Base-by-base conservation (phyloP, 208 protist genomes). In the Leishmania mexicana region DNA sequence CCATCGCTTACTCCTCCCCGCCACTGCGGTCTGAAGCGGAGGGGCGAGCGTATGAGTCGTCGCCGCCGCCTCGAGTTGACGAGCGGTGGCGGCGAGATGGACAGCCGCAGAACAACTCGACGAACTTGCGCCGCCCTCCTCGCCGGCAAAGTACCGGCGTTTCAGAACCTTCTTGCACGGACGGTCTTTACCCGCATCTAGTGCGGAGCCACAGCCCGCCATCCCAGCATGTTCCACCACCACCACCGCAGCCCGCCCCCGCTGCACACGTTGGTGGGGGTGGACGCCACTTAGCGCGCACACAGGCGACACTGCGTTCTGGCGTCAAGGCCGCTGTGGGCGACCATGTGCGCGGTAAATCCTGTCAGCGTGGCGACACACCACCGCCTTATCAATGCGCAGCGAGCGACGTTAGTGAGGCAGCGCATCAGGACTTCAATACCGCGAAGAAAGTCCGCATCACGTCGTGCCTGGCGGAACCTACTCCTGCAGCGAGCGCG, bases 191-290 rank as follows among this genome's bases (percentile, higher is more conserved):
- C 28, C 67, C 76, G 2, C 75, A 76, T 10, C 58, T 81, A 3
- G 76, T 78, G 13, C 81, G 76, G 2, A 81, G 81, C 24, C 76
- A 42, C 40, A 80, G 76, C 49, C 75, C 76, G 15, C 81, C 51
- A 6, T 76, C 68, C 7, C 64, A 65, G 19, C 60, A 65, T 24
- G 15, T 28, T 15, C n/a, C 60, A 19, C 49, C n/a, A 31, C 28
- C 49, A 28, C 58, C 8, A 42, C 81, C 47, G 24, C 42, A 15
- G 17, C 40, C 38, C 38, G 0, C n/a, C 17, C 1, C 21, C 38
- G 35, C 35, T 45, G 64, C 64, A 70, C 35, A 42, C 13, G 31
- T 70, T 17, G 64, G 35, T 13, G 35, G 35, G 35, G 35, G 15
- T 42, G 35, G 45, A 70, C 3, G 35, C 35, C 35, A 45, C 64